Percentiles rank a stretch among this genome's conserved stretches.
These are phyloP conservation scores for Suhomyces pyralidae DNA, from an alignment of 805 yeast species.

Conservation along the genomic window DNA sequence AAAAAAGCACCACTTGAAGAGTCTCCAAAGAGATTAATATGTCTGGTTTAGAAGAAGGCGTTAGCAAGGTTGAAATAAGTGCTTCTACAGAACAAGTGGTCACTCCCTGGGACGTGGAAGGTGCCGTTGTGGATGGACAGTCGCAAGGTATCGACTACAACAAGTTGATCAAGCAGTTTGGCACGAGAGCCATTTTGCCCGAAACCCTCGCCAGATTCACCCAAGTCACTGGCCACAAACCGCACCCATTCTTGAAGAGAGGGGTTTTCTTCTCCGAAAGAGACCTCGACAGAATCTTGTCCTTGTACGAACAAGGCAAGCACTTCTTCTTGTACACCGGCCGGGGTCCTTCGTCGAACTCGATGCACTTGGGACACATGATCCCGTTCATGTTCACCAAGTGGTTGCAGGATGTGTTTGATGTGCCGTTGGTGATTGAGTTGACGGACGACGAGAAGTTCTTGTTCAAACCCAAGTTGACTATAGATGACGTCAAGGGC, in stretches of 20 bases:
- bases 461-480: slow-evolving; percentile 84
- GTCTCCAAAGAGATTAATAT: neutral
- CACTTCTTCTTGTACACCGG: slow-evolving; percentile 96
- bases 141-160: slow-evolving; percentile 91
- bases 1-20: too few relatives aligned
- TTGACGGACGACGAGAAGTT: slow-evolving; percentile 97
- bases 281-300: slow-evolving; percentile 74
- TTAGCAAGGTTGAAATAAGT: slow-evolving; percentile 6
- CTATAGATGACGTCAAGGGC: slow-evolving; percentile 80
- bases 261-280: slow-evolving; percentile 93
- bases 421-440: slow-evolving; percentile 91
- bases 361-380: slow-evolving; percentile 97
- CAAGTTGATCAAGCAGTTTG: slow-evolving; percentile 80
- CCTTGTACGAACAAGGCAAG: slow-evolving; percentile 89
- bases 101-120: slow-evolving; percentile 99
- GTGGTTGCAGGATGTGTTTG: slow-evolving; percentile 98
- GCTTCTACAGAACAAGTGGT: slow-evolving; percentile 27
- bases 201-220: slow-evolving; percentile 77
- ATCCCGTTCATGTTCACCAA: slow-evolving; percentile 92
- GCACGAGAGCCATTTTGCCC: slow-evolving; percentile 67
- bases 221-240: slow-evolving; percentile 80
- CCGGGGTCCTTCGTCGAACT: slow-evolving; percentile 92
- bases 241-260: slow-evolving; percentile 85
- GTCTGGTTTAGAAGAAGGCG: slow-evolving; percentile 10
- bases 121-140: slow-evolving; percentile 93